Evolutionary conservation across 345 rosid species (phyloP).

Genomic region (Mangifera indica): DNA sequence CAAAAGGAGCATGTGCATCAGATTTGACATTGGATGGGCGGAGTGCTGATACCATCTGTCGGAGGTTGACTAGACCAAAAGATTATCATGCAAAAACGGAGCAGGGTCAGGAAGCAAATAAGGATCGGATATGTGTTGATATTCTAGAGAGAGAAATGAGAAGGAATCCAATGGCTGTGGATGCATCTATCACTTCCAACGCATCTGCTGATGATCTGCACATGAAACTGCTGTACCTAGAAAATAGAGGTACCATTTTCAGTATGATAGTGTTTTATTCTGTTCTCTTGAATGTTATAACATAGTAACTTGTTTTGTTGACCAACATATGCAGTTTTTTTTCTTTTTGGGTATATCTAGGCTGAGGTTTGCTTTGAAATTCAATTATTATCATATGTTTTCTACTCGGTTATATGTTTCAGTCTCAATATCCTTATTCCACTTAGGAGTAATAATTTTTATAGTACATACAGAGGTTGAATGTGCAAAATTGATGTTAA

Average conservation of each 20-base stretch:
- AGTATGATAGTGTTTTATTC: neutral
- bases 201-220: conserved; percentile 68
- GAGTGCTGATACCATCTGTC: conserved; percentile 80
- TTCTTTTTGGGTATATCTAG: neutral
- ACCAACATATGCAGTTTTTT: neutral
- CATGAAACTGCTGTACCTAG: conserved; percentile 85
- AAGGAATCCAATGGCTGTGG: conserved; percentile 68
- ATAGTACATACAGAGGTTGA: neutral
- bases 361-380: neutral
- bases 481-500: neutral
- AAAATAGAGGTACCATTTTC: conserved; percentile 75
- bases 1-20: conserved; percentile 69
- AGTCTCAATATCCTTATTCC: neutral
- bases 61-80: conserved; percentile 80
- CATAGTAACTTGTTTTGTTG: neutral
- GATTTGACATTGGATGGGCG: conserved; percentile 72
- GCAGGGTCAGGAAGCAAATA: conserved; percentile 82
- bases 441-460: neutral
- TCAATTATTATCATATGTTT: neutral
- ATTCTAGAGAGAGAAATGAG: conserved; percentile 77
- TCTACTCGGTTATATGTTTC: neutral
- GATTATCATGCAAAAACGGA: conserved; percentile 69
- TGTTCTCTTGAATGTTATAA: neutral
- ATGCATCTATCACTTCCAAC: conserved; percentile 47
- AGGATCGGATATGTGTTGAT: conserved; percentile 75